Conservation (phyloP, 495 filamentous ascomycete species). For the Daldinia bambusicola region DNA sequence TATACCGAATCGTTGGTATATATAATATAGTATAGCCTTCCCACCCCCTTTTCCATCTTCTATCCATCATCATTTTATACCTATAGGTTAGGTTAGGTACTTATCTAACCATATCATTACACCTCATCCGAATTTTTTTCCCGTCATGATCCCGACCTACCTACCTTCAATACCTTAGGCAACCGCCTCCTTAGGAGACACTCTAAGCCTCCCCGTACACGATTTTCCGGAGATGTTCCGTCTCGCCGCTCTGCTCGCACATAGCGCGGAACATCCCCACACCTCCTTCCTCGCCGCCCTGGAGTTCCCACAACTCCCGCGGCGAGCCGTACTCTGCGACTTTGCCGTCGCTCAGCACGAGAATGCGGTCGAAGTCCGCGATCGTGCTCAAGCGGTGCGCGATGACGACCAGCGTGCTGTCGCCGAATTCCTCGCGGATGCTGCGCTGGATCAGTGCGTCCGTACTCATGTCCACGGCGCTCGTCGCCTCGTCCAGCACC, state of each 20-base stretch:
- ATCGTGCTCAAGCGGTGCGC: slow-evolving; percentile 89
- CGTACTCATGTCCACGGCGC: slow-evolving; percentile 87
- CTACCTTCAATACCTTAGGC: background rate
- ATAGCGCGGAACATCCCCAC: slow-evolving; percentile 74
- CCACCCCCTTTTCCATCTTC: background rate
- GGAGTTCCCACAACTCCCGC: slow-evolving; percentile 69
- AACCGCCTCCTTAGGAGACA: too few species aligned
- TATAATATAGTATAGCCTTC: too few species aligned
- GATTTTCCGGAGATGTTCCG: slow-evolving; percentile 66
- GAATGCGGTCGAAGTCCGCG: slow-evolving; percentile 84
- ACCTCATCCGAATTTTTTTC: background rate
- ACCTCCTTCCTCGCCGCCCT: slow-evolving; percentile 58
- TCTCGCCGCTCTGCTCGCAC: slow-evolving; percentile 81
- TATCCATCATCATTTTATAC: background rate
- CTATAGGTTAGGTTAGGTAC: too few species aligned
- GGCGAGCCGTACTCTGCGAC: slow-evolving; percentile 81
- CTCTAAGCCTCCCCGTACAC: slow-evolving; percentile 52
- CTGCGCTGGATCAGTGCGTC: slow-evolving; percentile 83
- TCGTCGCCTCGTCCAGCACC: slow-evolving; percentile 91
- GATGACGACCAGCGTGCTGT: slow-evolving; percentile 85
- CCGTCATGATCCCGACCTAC: background rate
- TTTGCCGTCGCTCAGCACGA: slow-evolving; percentile 80
- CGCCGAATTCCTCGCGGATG: slow-evolving; percentile 81
- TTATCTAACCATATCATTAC: background rate
- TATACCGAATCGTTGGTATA: background rate